Evolutionary conservation across 2,329 filamentous ascomycete genomes (phyloP).

Genomic region (Ceratocystiopsis minuta): DNA sequence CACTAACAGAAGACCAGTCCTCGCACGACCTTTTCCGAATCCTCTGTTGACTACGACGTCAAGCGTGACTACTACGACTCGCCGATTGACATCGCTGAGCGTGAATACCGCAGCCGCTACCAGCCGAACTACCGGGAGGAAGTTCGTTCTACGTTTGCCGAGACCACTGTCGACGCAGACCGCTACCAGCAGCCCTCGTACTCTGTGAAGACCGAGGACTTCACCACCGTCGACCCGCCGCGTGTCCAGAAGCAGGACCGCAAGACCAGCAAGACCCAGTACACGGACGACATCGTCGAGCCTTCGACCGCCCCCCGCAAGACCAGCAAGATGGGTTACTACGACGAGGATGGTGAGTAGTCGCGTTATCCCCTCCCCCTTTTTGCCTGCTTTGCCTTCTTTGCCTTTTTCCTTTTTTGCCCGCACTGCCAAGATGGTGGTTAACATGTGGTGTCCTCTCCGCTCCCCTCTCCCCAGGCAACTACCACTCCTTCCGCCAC

Average conservation of each 20-base stretch:
- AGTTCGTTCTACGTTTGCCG: constrained; percentile 16
- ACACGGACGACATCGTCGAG: constrained; percentile 45
- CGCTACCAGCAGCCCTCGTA: constrained; percentile 23
- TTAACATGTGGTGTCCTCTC: neutral
- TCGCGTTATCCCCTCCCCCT: neutral
- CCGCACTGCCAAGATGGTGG: neutral
- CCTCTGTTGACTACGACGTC: constrained; percentile 46
- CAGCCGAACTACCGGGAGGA: constrained; percentile 28
- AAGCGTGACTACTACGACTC: constrained; percentile 28
- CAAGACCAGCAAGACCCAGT: constrained; percentile 35
- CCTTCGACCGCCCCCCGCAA: constrained; percentile 20
- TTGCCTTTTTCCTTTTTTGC: neutral
- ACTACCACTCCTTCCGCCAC: constrained; percentile 41
- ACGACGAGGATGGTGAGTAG: constrained; percentile 40
- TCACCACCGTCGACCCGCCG: constrained; percentile 33
- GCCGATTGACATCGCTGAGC: constrained; percentile 45
- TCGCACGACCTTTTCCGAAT: constrained; percentile 34
- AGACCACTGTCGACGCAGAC: constrained; percentile 19
- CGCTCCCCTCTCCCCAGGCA: constrained; percentile 21
- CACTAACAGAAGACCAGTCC: constrained; percentile 14
- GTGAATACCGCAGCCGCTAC: constrained; percentile 45
- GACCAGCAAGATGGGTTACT: constrained; percentile 47
- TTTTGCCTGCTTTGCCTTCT: neutral
- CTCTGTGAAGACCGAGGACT: constrained; percentile 24
- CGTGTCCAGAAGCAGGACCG: constrained; percentile 26